Base-by-base conservation (phyloP, 2,329 filamentous ascomycete genomes). In the Stachybotrys chlorohalonatus region DNA sequence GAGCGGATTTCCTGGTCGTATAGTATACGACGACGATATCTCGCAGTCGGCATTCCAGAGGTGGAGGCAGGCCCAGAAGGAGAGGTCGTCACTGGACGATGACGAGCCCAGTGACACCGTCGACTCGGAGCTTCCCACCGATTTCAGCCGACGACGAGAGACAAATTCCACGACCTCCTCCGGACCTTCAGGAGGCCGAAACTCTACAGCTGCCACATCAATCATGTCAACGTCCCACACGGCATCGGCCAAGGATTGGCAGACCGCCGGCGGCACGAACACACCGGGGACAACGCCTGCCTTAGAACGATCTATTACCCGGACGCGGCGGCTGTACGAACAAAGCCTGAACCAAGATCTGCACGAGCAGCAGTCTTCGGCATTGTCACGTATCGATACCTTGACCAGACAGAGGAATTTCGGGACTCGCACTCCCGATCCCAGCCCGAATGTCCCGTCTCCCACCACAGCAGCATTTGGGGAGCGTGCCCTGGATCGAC, bases 151-250 rank as follows among this genome's bases (percentile, higher is more conserved):
- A 57, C 89, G 93, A 60, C 80, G 92, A 31, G 90, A 91, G 59
- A 96, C 91, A 0, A 94, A 88, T 1, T 96, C 93, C 0, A 95
- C 89, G 0, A 87, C 85, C 7, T 94, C 90, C 0, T 86, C 83
- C 0, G 74, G 73, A 5, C 86, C 84, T 6, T 85, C 83, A 0
- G 80, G 85, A 46, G 82, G 83, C 31, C 85, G 89, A 31, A 85
- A 83, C 54, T 96, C 93, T 0, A 96, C 92, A 1, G 89, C 91
- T 7, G 91, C 90, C 3, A 96, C 91, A 0, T 96, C 93, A 0
- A 76, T 95, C 52, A 83, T 85, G n/a, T 95, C 91, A 0, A 66
- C 68, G 17, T 89, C 93, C 57, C 74, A 74, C 15, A 68, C 79
- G 1, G 68, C 75, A 3, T 80, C 81, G 1, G 54, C 75, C 31